These are phyloP conservation scores for Saccharomyces hybrid DNA, from an alignment of 1,139 yeast genomes.

Conservation along the genomic window DNA sequence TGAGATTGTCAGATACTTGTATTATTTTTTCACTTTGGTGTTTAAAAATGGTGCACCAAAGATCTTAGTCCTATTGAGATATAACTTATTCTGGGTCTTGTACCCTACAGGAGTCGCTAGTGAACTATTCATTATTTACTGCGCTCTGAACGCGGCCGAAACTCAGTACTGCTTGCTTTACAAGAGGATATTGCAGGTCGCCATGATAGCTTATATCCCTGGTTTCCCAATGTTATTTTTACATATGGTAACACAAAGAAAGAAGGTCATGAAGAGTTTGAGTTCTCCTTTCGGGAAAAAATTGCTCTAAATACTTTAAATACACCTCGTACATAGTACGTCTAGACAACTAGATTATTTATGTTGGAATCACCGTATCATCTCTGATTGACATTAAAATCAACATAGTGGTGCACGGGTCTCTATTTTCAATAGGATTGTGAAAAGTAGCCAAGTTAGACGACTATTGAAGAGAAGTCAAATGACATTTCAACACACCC, in stretches of 20 bases:
- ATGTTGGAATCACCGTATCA: background rate
- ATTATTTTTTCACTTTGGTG: conserved; percentile 50
- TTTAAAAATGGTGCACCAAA: conserved; percentile 41
- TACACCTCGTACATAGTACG: no score
- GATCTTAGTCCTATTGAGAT: conserved; percentile 65
- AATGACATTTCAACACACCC: no score
- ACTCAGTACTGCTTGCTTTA: conserved; percentile 44
- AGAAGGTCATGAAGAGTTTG: conserved; percentile 45
- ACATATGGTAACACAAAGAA: conserved; percentile 86
- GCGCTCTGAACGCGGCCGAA: conserved; percentile 60
- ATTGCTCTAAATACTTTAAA: background rate
- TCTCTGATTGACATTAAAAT: no score
- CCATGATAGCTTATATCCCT: conserved; percentile 67
- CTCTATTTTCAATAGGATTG: no score
- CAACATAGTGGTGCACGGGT: no score
- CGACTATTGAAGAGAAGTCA: no score
- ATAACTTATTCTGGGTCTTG: conserved; percentile 70
- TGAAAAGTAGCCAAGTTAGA: no score
- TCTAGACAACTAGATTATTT: background rate
- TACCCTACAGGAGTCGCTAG: conserved; percentile 90
- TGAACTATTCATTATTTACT: conserved; percentile 64
- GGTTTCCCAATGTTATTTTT: conserved; percentile 79
- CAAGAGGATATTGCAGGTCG: conserved; percentile 47
- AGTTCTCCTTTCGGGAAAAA: conserved; percentile 4
- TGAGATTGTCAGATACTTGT: conserved; percentile 81